Base-by-base conservation (phyloP, 2,329 filamentous ascomycete species). In the Elsinoe arachidis region DNA sequence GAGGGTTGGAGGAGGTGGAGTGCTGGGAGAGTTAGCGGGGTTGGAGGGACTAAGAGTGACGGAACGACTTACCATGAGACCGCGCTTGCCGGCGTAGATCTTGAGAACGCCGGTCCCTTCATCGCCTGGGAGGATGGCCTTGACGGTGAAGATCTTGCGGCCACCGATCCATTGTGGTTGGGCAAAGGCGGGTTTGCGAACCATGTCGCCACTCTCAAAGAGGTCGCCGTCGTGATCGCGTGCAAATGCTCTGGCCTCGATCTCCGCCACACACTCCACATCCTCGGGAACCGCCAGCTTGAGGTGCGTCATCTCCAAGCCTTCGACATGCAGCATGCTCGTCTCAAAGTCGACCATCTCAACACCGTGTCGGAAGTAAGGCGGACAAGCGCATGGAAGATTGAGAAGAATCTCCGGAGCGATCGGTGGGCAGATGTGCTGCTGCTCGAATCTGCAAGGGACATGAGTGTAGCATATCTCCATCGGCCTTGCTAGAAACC, bases 381-480 rank as follows among this genome's bases (percentile, higher is more conserved):
- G 81, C 2, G 93, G 89, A 61, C 88, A 92, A 10, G 88, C 86
- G 63, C 88, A 88, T 0, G 93, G 93, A 5, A 99, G 78, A 53
- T 91, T 88, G 59, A 96, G 80, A 5, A 99, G 76, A 6, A 95
- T 82, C 64, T 96, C 90, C 59, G 90, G 86, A 3, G 89, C 85
- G 21, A 96, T 84, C 0, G 90, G 84, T 14, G 93, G 93, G 59
- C 91, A 91, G 57, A 99, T 85, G 67, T 97, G 93, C 70, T 99
- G 93, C 66, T 97, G 91, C 59, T 85, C 80, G 55, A 90, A 87
- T 58, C 90, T 82, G 57, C 96, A 82, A 4, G 93, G 91, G 19
- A 99, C 85, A 71, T 99, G 93, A 1, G 93, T 96, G 79, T 92
- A 99, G 77, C 92, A 97, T 7, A 92, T 82, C 71, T 99, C 90